Conservation (phyloP, 23 red algal genomes). For the Gracilaria domingensis region DNA sequence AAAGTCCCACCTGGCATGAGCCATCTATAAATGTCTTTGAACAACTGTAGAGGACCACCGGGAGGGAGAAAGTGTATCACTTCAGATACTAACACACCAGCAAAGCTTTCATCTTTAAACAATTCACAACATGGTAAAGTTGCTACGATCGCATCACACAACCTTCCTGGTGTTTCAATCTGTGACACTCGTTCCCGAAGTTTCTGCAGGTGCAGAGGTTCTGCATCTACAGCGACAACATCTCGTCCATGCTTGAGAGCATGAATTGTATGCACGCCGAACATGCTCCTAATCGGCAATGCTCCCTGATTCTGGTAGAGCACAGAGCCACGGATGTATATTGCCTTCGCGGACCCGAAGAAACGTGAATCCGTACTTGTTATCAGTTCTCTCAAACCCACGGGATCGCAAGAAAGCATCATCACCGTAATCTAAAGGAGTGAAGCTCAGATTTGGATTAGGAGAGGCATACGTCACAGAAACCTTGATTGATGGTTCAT, state of each 20-base stretch:
- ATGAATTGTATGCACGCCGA: slow-evolving; percentile 29
- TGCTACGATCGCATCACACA: not conserved
- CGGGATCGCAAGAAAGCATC: too few relatives aligned
- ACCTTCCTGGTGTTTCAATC: not conserved
- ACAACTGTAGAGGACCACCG: not conserved
- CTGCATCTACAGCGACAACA: slow-evolving; percentile 30
- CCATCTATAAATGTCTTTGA: slow-evolving; percentile 3
- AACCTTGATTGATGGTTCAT: too few relatives aligned
- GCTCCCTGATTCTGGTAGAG: too few relatives aligned
- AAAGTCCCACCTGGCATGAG: not conserved
- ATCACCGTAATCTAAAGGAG: too few relatives aligned
- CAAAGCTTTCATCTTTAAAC: not conserved
- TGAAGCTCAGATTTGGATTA: too few relatives aligned
- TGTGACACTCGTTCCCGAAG: not conserved
- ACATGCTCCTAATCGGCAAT: too few relatives aligned
- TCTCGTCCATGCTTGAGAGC: not conserved
- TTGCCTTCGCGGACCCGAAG: too few relatives aligned
- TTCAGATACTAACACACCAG: slow-evolving; percentile 8
- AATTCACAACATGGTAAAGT: not conserved
- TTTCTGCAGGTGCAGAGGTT: not conserved
- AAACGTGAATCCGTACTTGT: too few relatives aligned
- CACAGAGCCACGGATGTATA: too few relatives aligned
- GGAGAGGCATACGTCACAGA: too few relatives aligned
- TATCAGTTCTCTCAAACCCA: too few relatives aligned
- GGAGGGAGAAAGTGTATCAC: slow-evolving; percentile 5